Conservation (phyloP, 2,329 filamentous ascomycete genomes). For the Chaetomiaceae sp. region DNA sequence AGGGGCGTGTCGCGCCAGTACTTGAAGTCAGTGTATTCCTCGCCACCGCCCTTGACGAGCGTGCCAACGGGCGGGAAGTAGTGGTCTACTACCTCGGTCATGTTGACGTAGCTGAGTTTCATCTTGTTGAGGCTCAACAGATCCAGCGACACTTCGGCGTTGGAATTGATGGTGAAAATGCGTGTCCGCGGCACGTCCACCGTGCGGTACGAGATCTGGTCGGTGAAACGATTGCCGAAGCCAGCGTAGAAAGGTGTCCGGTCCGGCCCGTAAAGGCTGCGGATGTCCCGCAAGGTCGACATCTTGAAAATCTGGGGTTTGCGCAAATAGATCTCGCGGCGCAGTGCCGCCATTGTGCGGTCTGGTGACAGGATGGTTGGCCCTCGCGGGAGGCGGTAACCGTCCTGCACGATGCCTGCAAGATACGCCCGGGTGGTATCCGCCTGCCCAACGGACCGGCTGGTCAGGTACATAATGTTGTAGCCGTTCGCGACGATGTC, state of each 20-base stretch:
- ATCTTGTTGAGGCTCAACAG: conserved; percentile 87
- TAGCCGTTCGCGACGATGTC: conserved; percentile 95
- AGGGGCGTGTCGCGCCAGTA: conserved; percentile 88
- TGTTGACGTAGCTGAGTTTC: conserved; percentile 93
- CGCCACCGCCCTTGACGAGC: conserved; percentile 80
- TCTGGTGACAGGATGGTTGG: conserved; percentile 95
- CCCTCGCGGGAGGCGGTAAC: conserved; percentile 76
- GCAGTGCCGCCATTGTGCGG: conserved; percentile 84
- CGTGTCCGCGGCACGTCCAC: conserved; percentile 91
- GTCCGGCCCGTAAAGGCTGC: conserved; percentile 72
- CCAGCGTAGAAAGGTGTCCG: conserved; percentile 90
- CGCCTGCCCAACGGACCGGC: conserved; percentile 85
- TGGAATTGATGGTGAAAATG: conserved; percentile 96
- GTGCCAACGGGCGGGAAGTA: conserved; percentile 92
- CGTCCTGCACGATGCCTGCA: conserved; percentile 81
- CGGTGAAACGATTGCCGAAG: conserved; percentile 92
- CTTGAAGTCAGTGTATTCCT: conserved; percentile 94
- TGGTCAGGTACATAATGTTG: conserved; percentile 97
- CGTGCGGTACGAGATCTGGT: conserved; percentile 90
- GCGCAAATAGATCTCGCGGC: conserved; percentile 86
- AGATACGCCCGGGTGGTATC: conserved; percentile 87
- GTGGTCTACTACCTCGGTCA: conserved; percentile 95
- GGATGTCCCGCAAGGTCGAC: conserved; percentile 92
- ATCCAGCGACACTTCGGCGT: conserved; percentile 90
- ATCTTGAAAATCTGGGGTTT: conserved; percentile 99